Percentiles rank a stretch among this genome's conserved stretches.
Evolutionary conservation across 176 grass and related monocot species (phyloP).

Genomic region (Alloteropsis semialata): DNA sequence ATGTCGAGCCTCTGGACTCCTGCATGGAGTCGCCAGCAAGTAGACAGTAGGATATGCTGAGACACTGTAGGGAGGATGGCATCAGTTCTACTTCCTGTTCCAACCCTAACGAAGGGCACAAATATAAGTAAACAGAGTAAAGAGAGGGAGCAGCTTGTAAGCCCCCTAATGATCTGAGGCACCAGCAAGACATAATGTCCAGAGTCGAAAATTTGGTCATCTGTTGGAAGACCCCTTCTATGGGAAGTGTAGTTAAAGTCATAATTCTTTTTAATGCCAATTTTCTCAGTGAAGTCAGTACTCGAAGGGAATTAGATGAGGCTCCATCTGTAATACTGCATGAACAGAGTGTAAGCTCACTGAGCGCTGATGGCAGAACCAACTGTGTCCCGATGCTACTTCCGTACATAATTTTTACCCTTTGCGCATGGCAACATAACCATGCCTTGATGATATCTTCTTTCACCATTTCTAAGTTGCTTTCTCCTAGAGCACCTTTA

Average conservation of each 20-base stretch:
- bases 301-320: neutral
- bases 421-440: neutral
- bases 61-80: neutral
- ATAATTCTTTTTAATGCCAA: neutral
- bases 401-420: neutral
- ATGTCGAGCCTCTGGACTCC: neutral
- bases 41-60: fast-evolving
- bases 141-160: neutral
- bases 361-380: neutral
- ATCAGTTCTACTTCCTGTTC: neutral
- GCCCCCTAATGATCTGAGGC: slow-evolving; percentile 5
- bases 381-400: fast-evolving
- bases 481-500: neutral
- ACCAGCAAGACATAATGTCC: neutral
- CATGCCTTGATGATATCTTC: neutral
- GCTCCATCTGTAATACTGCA: neutral
- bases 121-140: fast-evolving
- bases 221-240: neutral
- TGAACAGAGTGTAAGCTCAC: fast-evolving
- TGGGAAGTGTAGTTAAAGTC: neutral
- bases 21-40: neutral
- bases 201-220: fast-evolving
- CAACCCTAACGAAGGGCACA: neutral
- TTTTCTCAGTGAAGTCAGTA: neutral
- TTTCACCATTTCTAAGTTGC: neutral